Base-by-base conservation (phyloP, 192 early-diverging fungal genomes). In the Allomyces arbusculus region DNA sequence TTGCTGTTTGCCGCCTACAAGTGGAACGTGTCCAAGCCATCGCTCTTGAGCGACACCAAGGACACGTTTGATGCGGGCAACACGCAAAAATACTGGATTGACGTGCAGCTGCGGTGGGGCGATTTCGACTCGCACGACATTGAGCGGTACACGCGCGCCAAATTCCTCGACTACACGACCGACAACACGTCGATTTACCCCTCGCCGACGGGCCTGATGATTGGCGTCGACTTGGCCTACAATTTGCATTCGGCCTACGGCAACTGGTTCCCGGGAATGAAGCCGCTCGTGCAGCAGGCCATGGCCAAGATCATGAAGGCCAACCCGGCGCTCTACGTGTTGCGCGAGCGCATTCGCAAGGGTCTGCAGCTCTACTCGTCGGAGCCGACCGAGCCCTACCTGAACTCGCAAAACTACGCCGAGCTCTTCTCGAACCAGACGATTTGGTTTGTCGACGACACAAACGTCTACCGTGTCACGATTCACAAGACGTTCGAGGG, bases 401-500 rank as follows among this genome's bases (percentile, higher is more conserved):
- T 99, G 67, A 90, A 88, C 67, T 94, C 91, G 58, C 89, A 90
- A 65, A 91, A 91, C 73, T 92, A 97, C 67, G 89, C 89, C 23
- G 95, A 99, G 74, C 78, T 99, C 68, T 99, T 99, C 79, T 89
- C 87, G 66, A 93, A 94, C 73, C 92, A 97, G 77, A 95, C 92
- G 62, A 95, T 95, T 71, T 99, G 95, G 95, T 99, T 99, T 74
- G 89, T 99, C 45, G 95, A 99, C 73, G 95, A 99, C 72, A 97
- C 95, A 61, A 99, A 99, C 66, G 95, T 99, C 4, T 99, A 99
- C 77, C 90, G 95, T 69, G 95, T 99, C 23, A 99, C 94, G 10
- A 95, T 95, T 72, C 95, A 99, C 80, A 95, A 95, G 84, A 99
- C 95, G 8, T 97, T 95, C 68, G 95, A 99, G 74, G 95, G 95